phyloP scores from a whole-genome alignment of 306 rosid species.

The Cicer chorassanicum region DNA sequence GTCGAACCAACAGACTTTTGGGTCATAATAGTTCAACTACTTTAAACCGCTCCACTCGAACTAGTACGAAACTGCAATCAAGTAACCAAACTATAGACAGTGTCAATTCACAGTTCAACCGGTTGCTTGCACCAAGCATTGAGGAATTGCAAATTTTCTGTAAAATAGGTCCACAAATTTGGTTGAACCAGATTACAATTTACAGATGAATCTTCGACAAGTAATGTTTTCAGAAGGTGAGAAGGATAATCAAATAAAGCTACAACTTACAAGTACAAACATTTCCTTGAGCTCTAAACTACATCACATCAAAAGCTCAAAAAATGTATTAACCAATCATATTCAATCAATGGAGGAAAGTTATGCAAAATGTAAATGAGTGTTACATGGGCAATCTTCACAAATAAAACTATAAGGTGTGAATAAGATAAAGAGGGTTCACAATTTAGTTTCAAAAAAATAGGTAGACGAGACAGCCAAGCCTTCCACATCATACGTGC shows the following conservation, averaged over 20 bases:
- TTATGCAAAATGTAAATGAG: not conserved
- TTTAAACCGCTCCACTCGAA: no score
- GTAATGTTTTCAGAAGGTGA: not conserved
- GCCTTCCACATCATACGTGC: slow-evolving; percentile 90
- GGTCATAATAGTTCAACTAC: no score
- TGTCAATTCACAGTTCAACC: no score
- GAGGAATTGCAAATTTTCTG: not conserved
- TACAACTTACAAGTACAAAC: not conserved
- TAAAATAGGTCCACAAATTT: not conserved
- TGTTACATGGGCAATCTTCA: slow-evolving; percentile 22
- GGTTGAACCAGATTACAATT: not conserved
- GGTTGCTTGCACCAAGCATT: not conserved
- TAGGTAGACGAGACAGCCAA: slow-evolving; percentile 94
- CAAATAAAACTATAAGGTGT: not conserved
- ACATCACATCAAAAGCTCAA: not conserved
- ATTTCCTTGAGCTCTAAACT: slow-evolving; percentile 15
- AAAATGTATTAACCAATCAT: slow-evolving; percentile 10
- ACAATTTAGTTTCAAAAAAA: slow-evolving; percentile 68
- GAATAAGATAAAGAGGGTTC: slow-evolving; percentile 32
- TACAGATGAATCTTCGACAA: no score
- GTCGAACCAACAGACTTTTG: no score
- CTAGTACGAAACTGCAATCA: no score
- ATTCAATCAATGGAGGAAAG: slow-evolving; percentile 31
- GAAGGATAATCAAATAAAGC: not conserved
- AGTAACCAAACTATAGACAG: no score